Evolutionary conservation across 2,329 filamentous ascomycete species (phyloP).

Genomic region (Tothia fuscella): DNA sequence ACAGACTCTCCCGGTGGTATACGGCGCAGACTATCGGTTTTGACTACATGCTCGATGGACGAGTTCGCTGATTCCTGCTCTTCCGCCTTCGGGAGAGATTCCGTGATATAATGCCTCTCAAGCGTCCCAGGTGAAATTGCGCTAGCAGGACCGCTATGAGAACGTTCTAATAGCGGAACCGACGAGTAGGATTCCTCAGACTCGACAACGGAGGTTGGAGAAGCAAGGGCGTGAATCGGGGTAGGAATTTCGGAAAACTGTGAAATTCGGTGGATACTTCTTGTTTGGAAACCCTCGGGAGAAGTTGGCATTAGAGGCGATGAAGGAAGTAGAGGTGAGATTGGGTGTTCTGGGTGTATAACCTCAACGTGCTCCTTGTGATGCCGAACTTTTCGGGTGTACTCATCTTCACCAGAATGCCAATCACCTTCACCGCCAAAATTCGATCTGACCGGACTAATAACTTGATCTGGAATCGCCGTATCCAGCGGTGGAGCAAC

Average conservation of each 20-base stretch:
- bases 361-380: slow-evolving; percentile 10
- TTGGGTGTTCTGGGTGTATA: slow-evolving; percentile 12
- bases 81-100: background rate
- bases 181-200: slow-evolving; percentile 68
- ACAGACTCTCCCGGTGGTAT: slow-evolving; percentile 33
- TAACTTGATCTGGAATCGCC: no score
- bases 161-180: slow-evolving; percentile 63
- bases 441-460: background rate
- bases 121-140: background rate
- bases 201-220: slow-evolving; percentile 33
- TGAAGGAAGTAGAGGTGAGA: no score
- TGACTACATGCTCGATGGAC: slow-evolving; percentile 38
- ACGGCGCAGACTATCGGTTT: slow-evolving; percentile 40
- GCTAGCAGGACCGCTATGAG: slow-evolving; percentile 16
- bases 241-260: slow-evolving; percentile 2
- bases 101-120: background rate
- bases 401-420: slow-evolving; percentile 1
- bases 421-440: background rate
- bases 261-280: slow-evolving; percentile 22
- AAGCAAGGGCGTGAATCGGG: background rate
- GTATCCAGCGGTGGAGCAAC: slow-evolving; percentile 26
- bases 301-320: background rate
- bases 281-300: slow-evolving; percentile 19
- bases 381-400: background rate
- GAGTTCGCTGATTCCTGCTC: slow-evolving; percentile 26